Evolutionary conservation across 2,329 filamentous ascomycete genomes (phyloP), one percentile per base, ranked within the genome.

Genomic region (Diplocarpon mali): DNA sequence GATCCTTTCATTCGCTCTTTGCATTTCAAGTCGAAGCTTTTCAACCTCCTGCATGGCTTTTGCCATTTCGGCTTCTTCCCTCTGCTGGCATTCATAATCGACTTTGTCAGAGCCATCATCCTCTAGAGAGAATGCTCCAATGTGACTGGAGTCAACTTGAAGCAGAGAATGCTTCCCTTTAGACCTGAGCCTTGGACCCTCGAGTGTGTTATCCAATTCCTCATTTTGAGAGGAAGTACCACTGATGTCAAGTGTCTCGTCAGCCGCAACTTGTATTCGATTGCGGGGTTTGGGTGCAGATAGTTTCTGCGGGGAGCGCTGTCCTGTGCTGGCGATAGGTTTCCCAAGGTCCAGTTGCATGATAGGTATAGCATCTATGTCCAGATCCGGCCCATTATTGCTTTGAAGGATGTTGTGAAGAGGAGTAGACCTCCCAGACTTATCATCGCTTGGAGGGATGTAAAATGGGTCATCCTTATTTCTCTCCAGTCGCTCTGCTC

Each of bases 391-490:
- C 2, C 80, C 82, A 59, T 90, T 89, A 46, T 78, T 78, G 46
- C 72, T 78, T 47, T 78, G 73, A 2, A 85, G 68, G 46, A 92
- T 86, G 52, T 78, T 84, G 58, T 90, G 84, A 40, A 92, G 80
- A 0, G 85, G 85, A 1, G 85, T 90, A 0, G 83, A 82, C 5
- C 75, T 74, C 29, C 78, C 76, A 3, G 76, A 78, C 0, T 67
- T 65, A 35, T 66, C 68, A 20, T 69, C 70, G 31, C 66, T 66
- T 7, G 67, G 65, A 17, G 70, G 71, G 58, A 98, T 96, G 60
- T 98, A 98, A 63, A 95, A 98, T 0, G 92, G 92, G 57, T 98
- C 92, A 59, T 96, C 90, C 54, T 76, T 84, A 62, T 95, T 86
- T 45, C 87, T 77, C 60, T 94, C 88, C 45, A 74, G 67, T 10